These are phyloP conservation scores for Ogataea wickerhamii DNA, from an alignment of 805 yeast genomes.

Conservation along the genomic window DNA sequence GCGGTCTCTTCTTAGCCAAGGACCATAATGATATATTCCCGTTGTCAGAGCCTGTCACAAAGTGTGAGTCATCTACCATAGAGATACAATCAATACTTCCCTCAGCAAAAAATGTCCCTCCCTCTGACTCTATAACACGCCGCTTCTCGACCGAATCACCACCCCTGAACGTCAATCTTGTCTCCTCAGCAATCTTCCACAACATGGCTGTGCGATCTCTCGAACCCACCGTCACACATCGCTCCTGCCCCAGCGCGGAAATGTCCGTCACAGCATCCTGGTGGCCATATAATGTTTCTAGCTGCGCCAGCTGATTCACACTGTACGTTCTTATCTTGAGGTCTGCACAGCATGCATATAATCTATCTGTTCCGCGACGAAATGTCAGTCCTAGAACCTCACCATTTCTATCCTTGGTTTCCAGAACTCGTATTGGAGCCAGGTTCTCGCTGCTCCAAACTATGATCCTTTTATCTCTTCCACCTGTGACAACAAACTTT, in stretches of 20 bases:
- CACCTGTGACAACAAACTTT: slow-evolving; percentile 85
- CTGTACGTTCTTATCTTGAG: slow-evolving; percentile 84
- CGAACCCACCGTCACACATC: slow-evolving; percentile 94
- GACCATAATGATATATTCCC: slow-evolving; percentile 93
- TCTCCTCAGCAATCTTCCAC: slow-evolving; percentile 96
- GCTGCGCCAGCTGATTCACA: slow-evolving; percentile 78
- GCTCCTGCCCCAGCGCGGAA: slow-evolving; percentile 75
- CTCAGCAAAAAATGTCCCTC: slow-evolving; percentile 49
- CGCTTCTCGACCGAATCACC: slow-evolving; percentile 58
- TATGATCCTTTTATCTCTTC: slow-evolving; percentile 72
- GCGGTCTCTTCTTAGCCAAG: slow-evolving; percentile 82
- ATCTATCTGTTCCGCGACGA: slow-evolving; percentile 75
- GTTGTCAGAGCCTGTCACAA: slow-evolving; percentile 93
- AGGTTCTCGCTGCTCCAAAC: slow-evolving; percentile 84
- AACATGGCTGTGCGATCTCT: slow-evolving; percentile 93
- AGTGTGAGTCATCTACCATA: slow-evolving; percentile 89
- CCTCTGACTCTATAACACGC: slow-evolving; percentile 29
- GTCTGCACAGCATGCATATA: slow-evolving; percentile 92
- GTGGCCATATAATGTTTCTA: slow-evolving; percentile 92
- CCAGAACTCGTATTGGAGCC: slow-evolving; percentile 71
- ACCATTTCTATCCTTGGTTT: slow-evolving; percentile 68
- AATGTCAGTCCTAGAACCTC: slow-evolving; percentile 70
- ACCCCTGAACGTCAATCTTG: slow-evolving; percentile 88
- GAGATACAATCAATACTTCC: slow-evolving; percentile 88
- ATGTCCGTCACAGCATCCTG: slow-evolving; percentile 86